Evolutionary conservation across 73 alveolate species (phyloP), one percentile per base, ranked within the genome.

Genomic region (Blepharisma japonicum): DNA sequence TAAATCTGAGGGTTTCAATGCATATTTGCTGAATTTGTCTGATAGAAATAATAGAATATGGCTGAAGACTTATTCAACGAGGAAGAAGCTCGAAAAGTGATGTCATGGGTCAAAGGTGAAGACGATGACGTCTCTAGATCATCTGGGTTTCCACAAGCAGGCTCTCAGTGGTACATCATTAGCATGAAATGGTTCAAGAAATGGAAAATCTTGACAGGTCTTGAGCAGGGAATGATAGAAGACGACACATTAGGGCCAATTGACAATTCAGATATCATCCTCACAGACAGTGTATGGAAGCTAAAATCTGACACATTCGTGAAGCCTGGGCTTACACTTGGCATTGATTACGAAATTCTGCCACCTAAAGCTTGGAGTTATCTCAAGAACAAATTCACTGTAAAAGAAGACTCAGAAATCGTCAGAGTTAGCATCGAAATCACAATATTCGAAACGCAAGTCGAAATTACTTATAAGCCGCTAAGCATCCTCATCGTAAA

Each of bases 31-130:
- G n/a, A n/a, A n/a, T n/a, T n/a, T n/a, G n/a, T n/a, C 56, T 7
- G 56, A 50, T 50, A 50, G 56, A 50, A 50, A 11, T 11, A 8
- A 11, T 8, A 50, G 7, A 50, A 50, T 8, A 50, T 50, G 56
- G 56, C 56, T 50, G 72, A 56, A 14, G 72, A 56, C 20, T n/a
- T n/a, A n/a, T n/a, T n/a, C 45, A 7, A 7, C 72, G 72, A 56
- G 6, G 45, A 9, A 56, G 45, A 7, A 6, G 6, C 45, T 56
- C 18, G n/a, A 56, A 38, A 56, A 56, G 72, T 56, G 45, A 7
- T 56, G 42, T 7, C 7, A 6, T 56, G 72, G 72, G 18, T 56
- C 45, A 9, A 7, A 9, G 72, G 72, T 7, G 18, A 56, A 56
- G 18, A 56, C 18, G 72, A 56, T 56, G 72, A 20, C 6, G 72